Evolutionary conservation across 345 rosid species (phyloP), one percentile per base, ranked within the genome.

Genomic region (Eucalyptus marginata): DNA sequence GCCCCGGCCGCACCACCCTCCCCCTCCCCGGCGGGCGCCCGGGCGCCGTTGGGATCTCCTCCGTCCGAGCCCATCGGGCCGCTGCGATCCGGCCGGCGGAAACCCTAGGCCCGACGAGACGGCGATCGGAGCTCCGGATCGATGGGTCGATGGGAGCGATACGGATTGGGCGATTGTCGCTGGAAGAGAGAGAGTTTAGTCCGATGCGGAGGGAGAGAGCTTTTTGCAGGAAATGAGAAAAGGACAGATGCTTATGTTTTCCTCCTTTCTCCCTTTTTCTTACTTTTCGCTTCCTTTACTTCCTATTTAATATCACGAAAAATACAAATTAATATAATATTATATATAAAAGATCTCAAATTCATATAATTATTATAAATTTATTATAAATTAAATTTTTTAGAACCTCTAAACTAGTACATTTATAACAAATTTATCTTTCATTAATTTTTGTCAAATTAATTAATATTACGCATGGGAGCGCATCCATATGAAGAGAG

Each of bases 1-100:
- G 58, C 96, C 56, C 81, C 93, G 44, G 88, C 89, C 43, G n/a
- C 90, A 85, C 87, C 49, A 5, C 44, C 44, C 10, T 87, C 93
- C 12, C 89, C 92, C 31, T 33, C 90, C 86, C 81, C 49, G 79
- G 44, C 52, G 27, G 59, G n/a, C 16, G 56, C 87, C 5, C 81
- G 46, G 33, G 89, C 84, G 58, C 29, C 86, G 68, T 49, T 76
- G 58, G 90, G 56, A 46, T 86, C 54, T 24, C 49, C 90, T 24
- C 49, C 90, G 33, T 59, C 88, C 22, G 50, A 86, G 84, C 51
- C 76, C 90, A 89, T 91, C 68, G 88, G 86, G 44, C n/a, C 51
- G 54, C 51, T 47, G 44, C 84, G 84, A 87, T 66, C 54, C 88
- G 56, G 4, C 81, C 59, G 13, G 29, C 27, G 33, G 14, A 49